Conservation (phyloP, 192 early-diverging fungal genomes). For the Mortierella alpina region DNA sequence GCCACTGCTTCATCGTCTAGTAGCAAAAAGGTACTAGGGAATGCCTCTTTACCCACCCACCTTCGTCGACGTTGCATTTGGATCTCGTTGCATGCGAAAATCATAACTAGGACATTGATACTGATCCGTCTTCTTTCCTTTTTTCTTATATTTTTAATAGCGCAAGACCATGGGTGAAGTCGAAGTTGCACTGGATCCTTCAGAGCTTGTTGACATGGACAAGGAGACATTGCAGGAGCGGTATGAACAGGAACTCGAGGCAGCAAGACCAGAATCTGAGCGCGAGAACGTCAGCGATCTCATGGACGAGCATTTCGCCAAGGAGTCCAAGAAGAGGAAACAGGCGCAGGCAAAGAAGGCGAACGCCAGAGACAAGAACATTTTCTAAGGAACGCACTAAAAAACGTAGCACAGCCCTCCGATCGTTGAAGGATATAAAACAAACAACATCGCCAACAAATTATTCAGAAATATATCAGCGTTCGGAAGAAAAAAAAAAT, state of each 20-base stretch:
- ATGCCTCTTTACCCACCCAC: background rate
- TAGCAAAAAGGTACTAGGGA: slow-evolving; percentile 53
- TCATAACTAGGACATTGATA: background rate
- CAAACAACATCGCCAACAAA: too few species aligned
- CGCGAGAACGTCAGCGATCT: slow-evolving; percentile 90
- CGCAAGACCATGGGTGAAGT: slow-evolving; percentile 74
- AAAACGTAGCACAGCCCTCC: too few species aligned
- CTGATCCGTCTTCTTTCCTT: background rate
- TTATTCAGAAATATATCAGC: too few species aligned
- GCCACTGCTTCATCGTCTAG: slow-evolving; percentile 57
- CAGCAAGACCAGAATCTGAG: slow-evolving; percentile 53
- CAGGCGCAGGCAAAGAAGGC: slow-evolving; percentile 64
- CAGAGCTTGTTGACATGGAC: slow-evolving; percentile 86
- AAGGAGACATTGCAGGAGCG: slow-evolving; percentile 78
- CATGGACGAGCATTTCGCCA: slow-evolving; percentile 84
- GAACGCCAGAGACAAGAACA: slow-evolving; percentile 31
- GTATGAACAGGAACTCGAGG: slow-evolving; percentile 80
- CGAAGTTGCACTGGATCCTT: slow-evolving; percentile 89
- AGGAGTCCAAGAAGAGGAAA: slow-evolving; percentile 78
- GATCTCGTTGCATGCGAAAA: background rate
- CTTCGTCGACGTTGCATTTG: slow-evolving; percentile 2
- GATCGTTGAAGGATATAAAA: too few species aligned
- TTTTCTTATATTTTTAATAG: slow-evolving; percentile 31
- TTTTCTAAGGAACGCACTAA: slow-evolving; percentile 22
- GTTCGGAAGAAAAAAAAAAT: too few species aligned